A percentile compares a stretch with the other conserved stretches of the same genome.
Conservation (phyloP, 208 protist genomes). For the Leishmania major region DNA sequence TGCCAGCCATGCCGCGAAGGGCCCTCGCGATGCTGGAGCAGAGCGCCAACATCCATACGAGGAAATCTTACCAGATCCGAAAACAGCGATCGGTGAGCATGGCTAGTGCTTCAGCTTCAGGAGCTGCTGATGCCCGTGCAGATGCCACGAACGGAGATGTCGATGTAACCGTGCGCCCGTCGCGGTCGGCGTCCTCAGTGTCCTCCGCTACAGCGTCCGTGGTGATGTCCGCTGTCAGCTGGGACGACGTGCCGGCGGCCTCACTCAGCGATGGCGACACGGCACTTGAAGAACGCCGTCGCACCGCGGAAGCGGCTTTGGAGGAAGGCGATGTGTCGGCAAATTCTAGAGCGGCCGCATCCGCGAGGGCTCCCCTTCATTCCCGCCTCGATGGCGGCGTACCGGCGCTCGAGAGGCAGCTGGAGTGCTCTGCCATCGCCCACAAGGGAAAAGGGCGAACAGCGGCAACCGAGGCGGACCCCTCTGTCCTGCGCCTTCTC, state of each 20-base stretch:
- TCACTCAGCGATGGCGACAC: neutral
- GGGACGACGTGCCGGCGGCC: neutral
- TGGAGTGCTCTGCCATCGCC: neutral
- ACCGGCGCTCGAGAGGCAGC: neutral
- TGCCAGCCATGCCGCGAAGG: neutral
- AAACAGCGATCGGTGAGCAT: neutral
- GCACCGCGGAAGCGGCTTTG: no score
- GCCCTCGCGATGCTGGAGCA: neutral
- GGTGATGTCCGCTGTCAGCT: constrained; percentile 23
- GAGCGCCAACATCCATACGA: neutral
- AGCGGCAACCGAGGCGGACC: neutral
- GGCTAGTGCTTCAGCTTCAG: neutral
- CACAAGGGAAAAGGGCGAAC: neutral
- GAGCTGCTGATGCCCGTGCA: no score
- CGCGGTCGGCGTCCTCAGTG: neutral
- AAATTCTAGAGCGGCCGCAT: neutral
- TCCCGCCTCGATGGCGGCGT: neutral
- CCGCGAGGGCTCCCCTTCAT: neutral
- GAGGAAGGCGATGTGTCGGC: neutral
- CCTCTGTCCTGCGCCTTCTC: neutral
- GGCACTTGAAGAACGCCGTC: neutral
- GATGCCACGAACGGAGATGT: neutral
- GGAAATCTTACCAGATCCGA: neutral
- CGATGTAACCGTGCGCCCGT: neutral
- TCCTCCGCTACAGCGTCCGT: constrained; percentile 10